phyloP scores from a whole-genome alignment of 202 grass and related monocot genomes.

The Cymbopogon flexuosus region DNA sequence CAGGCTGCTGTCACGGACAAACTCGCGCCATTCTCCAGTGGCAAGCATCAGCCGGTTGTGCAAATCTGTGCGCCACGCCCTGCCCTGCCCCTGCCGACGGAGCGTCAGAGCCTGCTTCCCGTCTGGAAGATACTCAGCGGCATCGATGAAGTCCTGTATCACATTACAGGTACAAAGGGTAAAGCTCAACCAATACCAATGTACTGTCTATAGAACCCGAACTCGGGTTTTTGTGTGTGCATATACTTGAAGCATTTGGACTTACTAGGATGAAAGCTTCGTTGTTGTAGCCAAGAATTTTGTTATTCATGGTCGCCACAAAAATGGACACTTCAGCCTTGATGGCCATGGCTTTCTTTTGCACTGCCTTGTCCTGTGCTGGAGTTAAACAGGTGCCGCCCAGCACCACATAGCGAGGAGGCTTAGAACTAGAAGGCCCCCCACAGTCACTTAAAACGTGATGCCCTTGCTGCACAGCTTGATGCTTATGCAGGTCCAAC shows the following conservation, averaged over 20 bases:
- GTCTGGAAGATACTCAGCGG: background rate
- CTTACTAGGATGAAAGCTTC: background rate
- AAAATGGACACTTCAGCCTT: slow-evolving; percentile 12
- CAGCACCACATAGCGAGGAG: slow-evolving; percentile 13
- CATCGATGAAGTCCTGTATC: background rate
- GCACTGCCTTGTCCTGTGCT: background rate
- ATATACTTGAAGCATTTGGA: background rate
- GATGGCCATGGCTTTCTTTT: background rate
- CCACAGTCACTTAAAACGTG: background rate
- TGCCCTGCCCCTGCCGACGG: background rate
- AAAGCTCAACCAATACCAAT: background rate
- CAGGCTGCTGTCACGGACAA: background rate
- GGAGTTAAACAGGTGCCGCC: background rate
- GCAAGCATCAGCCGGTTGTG: background rate
- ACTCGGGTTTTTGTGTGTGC: background rate
- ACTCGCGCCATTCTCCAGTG: background rate
- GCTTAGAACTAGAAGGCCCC: background rate
- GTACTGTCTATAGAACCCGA: background rate
- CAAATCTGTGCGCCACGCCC: background rate
- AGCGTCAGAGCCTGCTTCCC: slow-evolving; percentile 12
- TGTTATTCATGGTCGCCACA: slow-evolving; percentile 19
- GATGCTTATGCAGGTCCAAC: background rate
- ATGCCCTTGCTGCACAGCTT: background rate
- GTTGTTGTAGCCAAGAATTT: background rate
- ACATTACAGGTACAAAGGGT: background rate